Percentiles rank a stretch among this genome's conserved stretches.
These are phyloP conservation scores for Fusarium palustre DNA, from an alignment of 2,329 filamentous ascomycete genomes.

Conservation along the genomic window DNA sequence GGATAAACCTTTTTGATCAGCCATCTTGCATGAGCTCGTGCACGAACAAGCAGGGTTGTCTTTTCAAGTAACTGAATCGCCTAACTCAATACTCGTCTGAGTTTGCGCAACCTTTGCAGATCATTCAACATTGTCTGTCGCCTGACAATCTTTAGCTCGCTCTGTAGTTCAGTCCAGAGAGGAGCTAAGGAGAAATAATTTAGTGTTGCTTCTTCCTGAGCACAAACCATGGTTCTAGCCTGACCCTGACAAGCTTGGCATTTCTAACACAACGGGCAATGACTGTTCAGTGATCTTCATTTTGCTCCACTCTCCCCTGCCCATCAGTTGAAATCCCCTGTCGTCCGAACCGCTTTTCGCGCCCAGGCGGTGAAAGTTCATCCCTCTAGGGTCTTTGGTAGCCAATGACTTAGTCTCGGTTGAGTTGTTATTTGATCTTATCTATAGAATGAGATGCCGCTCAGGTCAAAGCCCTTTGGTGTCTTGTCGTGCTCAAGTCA, in stretches of 20 bases:
- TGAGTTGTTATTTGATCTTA: neutral
- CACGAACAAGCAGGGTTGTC: neutral
- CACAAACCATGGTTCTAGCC: neutral
- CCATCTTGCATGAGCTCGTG: neutral
- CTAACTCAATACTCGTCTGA: neutral
- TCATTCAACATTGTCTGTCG: neutral
- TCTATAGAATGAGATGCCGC: neutral
- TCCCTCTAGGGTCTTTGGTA: neutral
- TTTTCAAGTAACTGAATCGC: neutral
- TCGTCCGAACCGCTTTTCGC: slow-evolving; percentile 9
- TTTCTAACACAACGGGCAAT: neutral
- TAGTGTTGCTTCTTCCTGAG: neutral
- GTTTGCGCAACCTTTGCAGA: neutral
- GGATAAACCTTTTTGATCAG: neutral
- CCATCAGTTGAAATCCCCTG: neutral
- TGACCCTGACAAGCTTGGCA: neutral
- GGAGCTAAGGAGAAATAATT: neutral
- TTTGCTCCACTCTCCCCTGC: slow-evolving; percentile 10
- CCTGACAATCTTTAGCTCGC: neutral
- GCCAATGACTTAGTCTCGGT: neutral
- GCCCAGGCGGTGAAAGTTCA: slow-evolving; percentile 6
- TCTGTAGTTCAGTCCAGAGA: neutral
- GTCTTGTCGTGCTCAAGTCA: neutral
- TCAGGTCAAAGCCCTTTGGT: neutral
- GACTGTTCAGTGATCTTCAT: neutral